Percentiles rank a stretch among this genome's conserved stretches.
Evolutionary conservation across 148 eudicot genomes (phyloP).

Genomic region (Pharnaceum exiguum): DNA sequence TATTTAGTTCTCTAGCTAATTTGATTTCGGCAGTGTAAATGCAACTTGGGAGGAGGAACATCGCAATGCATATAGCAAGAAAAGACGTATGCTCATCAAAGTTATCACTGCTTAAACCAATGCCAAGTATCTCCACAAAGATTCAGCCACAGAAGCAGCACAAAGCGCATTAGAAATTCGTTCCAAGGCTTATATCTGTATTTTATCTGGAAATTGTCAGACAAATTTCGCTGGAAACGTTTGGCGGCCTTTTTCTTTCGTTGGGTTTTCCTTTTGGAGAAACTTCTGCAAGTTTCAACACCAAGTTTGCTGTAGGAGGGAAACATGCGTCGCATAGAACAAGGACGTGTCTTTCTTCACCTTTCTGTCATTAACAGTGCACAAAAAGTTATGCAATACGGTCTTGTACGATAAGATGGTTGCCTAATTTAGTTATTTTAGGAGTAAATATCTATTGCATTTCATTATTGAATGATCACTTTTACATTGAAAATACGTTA

Average conservation of each 20-base stretch:
- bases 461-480: too few relatives aligned
- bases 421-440: too few relatives aligned
- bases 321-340: conserved; percentile 1
- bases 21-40: too few relatives aligned
- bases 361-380: too few relatives aligned
- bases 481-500: too few relatives aligned
- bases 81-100: conserved; percentile 3
- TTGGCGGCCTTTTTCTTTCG: neutral
- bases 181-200: conserved; percentile 6
- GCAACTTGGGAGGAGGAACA: neutral
- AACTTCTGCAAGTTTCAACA: conserved; percentile 1
- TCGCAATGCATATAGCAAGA: neutral
- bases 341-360: neutral
- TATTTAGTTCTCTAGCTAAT: too few relatives aligned
- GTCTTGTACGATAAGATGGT: too few relatives aligned
- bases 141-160: neutral
- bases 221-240: neutral
- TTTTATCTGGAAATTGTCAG: neutral
- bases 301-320: neutral
- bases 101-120: neutral
- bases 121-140: conserved; percentile 1
- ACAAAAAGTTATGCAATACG: too few relatives aligned
- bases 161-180: neutral
- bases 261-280: too few relatives aligned
- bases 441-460: too few relatives aligned